phyloP scores from a whole-genome alignment of 176 grass and related monocot species.

The Leersia perrieri region DNA sequence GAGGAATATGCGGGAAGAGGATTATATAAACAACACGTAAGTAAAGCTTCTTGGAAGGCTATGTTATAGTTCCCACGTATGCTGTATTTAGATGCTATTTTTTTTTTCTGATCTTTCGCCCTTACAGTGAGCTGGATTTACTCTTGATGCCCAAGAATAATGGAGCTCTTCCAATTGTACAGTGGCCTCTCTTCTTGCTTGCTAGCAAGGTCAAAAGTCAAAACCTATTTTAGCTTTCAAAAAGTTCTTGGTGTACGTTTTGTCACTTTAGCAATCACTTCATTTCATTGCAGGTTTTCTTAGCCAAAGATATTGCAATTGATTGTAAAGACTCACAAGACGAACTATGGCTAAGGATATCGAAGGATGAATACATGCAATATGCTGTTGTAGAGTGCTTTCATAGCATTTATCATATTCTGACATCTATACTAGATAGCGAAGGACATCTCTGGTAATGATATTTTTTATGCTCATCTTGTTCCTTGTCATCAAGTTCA shows the following conservation, averaged over 20 bases:
- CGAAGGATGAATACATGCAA: constrained; percentile 84
- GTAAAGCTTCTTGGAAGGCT: constrained; percentile 11
- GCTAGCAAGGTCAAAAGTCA: constrained; percentile 70
- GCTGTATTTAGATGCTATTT: constrained; percentile 3
- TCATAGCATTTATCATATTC: constrained; percentile 59
- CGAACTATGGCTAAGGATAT: constrained; percentile 81
- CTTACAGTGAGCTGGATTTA: constrained; percentile 72
- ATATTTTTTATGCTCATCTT: constrained; percentile 1
- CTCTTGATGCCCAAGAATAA: constrained; percentile 88
- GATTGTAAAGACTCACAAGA: constrained; percentile 74
- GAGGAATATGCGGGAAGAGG: constrained; percentile 83
- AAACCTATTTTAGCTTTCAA: background rate
- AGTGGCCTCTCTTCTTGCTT: constrained; percentile 95
- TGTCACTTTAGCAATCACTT: background rate
- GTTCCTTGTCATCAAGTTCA: constrained; percentile 1
- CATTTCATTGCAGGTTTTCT: constrained; percentile 60
- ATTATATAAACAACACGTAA: constrained; percentile 81
- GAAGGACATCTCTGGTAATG: constrained; percentile 73
- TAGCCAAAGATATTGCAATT: constrained; percentile 84
- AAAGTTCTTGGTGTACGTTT: background rate
- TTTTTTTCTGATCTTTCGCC: constrained; percentile 21
- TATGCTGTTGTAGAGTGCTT: constrained; percentile 87
- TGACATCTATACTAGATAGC: constrained; percentile 69
- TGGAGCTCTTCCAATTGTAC: constrained; percentile 65
- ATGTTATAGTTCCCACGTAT: background rate